Conservation (phyloP, 2,329 filamentous ascomycete genomes). For the Capronia americana region DNA sequence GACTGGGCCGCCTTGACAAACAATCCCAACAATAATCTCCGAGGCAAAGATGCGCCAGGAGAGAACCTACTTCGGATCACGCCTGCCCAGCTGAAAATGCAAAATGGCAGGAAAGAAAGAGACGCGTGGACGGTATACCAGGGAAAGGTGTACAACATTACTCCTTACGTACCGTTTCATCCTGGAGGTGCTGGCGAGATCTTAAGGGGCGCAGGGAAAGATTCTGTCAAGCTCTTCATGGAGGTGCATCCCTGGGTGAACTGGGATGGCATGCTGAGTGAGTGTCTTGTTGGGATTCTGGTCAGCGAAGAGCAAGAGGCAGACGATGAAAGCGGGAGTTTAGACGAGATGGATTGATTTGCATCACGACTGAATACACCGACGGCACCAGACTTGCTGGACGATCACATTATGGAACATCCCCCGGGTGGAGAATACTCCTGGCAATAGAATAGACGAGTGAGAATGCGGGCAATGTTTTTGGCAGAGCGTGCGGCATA, state of each 20-base stretch:
- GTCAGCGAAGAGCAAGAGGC: constrained; percentile 60
- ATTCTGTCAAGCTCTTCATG: constrained; percentile 68
- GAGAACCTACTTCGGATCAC: constrained; percentile 73
- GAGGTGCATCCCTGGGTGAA: constrained; percentile 73
- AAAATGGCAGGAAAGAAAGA: constrained; percentile 81
- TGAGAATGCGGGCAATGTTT: not conserved
- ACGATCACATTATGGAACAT: not conserved
- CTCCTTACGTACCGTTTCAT: constrained; percentile 87
- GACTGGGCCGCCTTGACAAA: constrained; percentile 87
- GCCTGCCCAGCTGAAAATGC: constrained; percentile 75
- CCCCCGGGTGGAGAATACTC: not conserved
- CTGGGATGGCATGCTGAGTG: constrained; percentile 69
- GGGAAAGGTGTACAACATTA: constrained; percentile 92
- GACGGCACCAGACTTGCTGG: not conserved
- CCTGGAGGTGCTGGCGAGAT: constrained; percentile 74
- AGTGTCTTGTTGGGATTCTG: constrained; percentile 67
- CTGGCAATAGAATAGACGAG: not conserved
- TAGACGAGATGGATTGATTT: constrained; percentile 67
- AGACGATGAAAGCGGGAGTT: constrained; percentile 41
- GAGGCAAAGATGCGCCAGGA: constrained; percentile 58
- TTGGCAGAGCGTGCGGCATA: not conserved
- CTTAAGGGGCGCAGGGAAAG: constrained; percentile 68
- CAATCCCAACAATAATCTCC: constrained; percentile 66
- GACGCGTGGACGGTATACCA: constrained; percentile 91
- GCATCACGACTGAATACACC: not conserved